phyloP scores from a whole-genome alignment of 2,329 filamentous ascomycete genomes.

The Ceratocystis papillata region DNA sequence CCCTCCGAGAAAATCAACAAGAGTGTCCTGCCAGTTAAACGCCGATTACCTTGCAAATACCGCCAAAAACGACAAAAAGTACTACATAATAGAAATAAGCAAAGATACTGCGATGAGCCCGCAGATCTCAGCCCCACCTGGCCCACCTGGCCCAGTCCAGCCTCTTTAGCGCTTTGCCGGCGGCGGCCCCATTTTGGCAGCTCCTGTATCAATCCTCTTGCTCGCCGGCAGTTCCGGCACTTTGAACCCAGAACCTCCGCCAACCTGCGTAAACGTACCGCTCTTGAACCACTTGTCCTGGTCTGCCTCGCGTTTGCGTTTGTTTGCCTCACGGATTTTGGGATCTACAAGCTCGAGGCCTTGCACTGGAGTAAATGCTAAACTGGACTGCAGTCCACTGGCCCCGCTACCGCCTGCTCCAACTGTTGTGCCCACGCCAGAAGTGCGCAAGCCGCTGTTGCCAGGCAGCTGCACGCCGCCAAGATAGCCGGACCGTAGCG shows the following conservation, averaged over 20 bases:
- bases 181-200: slow-evolving; percentile 41
- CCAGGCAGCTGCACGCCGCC: slow-evolving; percentile 21
- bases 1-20: neutral
- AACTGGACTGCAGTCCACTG: slow-evolving; percentile 68
- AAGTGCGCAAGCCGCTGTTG: slow-evolving; percentile 66
- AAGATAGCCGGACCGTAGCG: slow-evolving; percentile 41
- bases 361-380: slow-evolving; percentile 90
- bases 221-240: slow-evolving; percentile 61
- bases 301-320: slow-evolving; percentile 81
- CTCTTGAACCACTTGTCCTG: slow-evolving; percentile 95
- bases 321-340: slow-evolving; percentile 77
- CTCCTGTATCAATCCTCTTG: slow-evolving; percentile 62
- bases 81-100: neutral
- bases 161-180: slow-evolving; percentile 27
- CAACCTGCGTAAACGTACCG: slow-evolving; percentile 89
- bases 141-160: neutral
- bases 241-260: slow-evolving; percentile 57
- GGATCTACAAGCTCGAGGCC: slow-evolving; percentile 92
- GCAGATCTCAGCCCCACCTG: neutral
- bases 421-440: slow-evolving; percentile 65
- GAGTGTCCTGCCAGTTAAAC: slow-evolving; percentile 9
- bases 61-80: neutral
- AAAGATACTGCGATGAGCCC: neutral
- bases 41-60: slow-evolving; percentile 1
- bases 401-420: slow-evolving; percentile 34